Evolutionary conservation across 2,329 filamentous ascomycete genomes (phyloP).

Genomic region (Diaporthe helianthi): DNA sequence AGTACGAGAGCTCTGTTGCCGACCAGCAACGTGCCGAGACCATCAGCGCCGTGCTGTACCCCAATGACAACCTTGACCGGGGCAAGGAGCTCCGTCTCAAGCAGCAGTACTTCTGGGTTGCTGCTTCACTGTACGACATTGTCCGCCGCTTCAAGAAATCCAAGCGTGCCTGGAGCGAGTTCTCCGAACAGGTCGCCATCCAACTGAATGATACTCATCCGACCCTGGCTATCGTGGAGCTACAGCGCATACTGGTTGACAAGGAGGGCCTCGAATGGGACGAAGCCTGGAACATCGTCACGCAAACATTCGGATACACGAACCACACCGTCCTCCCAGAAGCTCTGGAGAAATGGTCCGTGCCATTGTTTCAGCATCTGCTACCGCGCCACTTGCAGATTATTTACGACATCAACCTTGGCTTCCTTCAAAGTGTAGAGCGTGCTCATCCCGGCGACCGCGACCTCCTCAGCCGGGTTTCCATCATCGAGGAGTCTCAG

Average conservation of each 20-base stretch:
- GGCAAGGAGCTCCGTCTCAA: slow-evolving; percentile 97
- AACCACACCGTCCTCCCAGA: slow-evolving; percentile 98
- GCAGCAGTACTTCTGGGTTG: slow-evolving; percentile 99
- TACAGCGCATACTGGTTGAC: slow-evolving; percentile 91
- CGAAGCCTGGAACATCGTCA: slow-evolving; percentile 84
- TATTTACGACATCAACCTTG: slow-evolving; percentile 97
- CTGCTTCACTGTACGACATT: slow-evolving; percentile 94
- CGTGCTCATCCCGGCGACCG: slow-evolving; percentile 88
- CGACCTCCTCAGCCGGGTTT: slow-evolving; percentile 85
- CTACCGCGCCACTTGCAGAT: slow-evolving; percentile 94
- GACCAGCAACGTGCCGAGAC: slow-evolving; percentile 99
- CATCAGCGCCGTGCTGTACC: slow-evolving; percentile 96
- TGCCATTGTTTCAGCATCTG: slow-evolving; percentile 88
- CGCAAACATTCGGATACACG: slow-evolving; percentile 87
- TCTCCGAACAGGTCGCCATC: slow-evolving; percentile 93
- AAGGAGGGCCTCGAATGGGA: slow-evolving; percentile 93
- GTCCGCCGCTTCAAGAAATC: slow-evolving; percentile 98
- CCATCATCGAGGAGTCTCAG: slow-evolving; percentile 95
- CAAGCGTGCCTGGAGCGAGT: slow-evolving; percentile 87
- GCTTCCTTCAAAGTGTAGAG: slow-evolving; percentile 91
- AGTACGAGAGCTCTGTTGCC: slow-evolving; percentile 94
- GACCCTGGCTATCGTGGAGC: slow-evolving; percentile 92
- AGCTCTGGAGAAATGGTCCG: slow-evolving; percentile 97
- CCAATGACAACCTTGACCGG: slow-evolving; percentile 95
- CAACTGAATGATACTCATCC: slow-evolving; percentile 99